Evolutionary conservation across 768 basidiomycete genomes (phyloP).

Genomic region (Daedalea quercina): DNA sequence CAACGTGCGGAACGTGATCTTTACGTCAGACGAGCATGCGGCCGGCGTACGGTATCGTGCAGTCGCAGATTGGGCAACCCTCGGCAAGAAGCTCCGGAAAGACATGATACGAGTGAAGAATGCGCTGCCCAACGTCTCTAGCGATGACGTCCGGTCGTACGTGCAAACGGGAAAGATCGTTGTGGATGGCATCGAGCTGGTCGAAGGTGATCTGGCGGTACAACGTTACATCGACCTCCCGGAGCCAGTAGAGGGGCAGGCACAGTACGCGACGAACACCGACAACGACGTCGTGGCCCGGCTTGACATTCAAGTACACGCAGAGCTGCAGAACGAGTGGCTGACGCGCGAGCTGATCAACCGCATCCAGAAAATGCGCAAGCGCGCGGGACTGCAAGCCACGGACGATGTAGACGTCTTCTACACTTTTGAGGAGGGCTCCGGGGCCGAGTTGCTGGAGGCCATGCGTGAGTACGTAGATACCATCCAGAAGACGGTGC

Average conservation of each 20-base stretch:
- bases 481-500: slow-evolving; percentile 66
- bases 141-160: slow-evolving; percentile 79
- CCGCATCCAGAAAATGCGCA: slow-evolving; percentile 90
- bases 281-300: slow-evolving; percentile 94
- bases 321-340: slow-evolving; percentile 84
- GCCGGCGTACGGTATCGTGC: slow-evolving; percentile 90
- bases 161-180: slow-evolving; percentile 65
- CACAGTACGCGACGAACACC: slow-evolving; percentile 73
- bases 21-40: slow-evolving; percentile 80
- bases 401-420: slow-evolving; percentile 91
- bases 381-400: slow-evolving; percentile 91
- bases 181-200: slow-evolving; percentile 86
- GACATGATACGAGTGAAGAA: slow-evolving; percentile 87
- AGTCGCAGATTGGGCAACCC: slow-evolving; percentile 90
- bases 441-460: slow-evolving; percentile 53
- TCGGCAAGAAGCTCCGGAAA: slow-evolving; percentile 91
- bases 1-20: slow-evolving; percentile 85
- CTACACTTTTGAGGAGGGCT: slow-evolving; percentile 70
- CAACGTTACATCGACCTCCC: slow-evolving; percentile 87
- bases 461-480: slow-evolving; percentile 65
- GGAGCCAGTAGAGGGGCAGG: slow-evolving; percentile 31
- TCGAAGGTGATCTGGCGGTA: slow-evolving; percentile 86
- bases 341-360: slow-evolving; percentile 86
- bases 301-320: slow-evolving; percentile 82
- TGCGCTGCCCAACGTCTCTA: slow-evolving; percentile 72